Percentiles rank a stretch among this genome's conserved stretches.
phyloP scores from a whole-genome alignment of 495 filamentous ascomycete species.

The Xylona heveae region DNA sequence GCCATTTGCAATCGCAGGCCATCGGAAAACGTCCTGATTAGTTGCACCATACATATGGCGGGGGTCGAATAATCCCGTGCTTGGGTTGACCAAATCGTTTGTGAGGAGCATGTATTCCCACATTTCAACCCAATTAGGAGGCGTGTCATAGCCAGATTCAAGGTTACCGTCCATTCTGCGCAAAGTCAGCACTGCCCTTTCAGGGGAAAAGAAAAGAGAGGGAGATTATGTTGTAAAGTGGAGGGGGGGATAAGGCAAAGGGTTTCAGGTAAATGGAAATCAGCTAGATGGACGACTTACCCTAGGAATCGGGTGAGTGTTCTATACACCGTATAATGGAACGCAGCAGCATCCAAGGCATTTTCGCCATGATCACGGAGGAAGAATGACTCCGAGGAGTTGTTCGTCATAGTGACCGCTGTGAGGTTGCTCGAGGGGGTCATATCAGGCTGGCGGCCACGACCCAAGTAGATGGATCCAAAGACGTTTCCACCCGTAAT shows the following conservation, averaged over 20 bases:
- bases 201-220: not conserved
- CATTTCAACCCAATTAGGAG: slow-evolving; percentile 35
- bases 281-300: not conserved
- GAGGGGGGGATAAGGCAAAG: no score
- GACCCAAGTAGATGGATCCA: slow-evolving; percentile 43
- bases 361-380: slow-evolving; percentile 32
- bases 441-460: slow-evolving; percentile 36
- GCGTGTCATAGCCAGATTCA: slow-evolving; percentile 35
- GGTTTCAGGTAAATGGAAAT: no score
- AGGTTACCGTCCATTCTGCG: slow-evolving; percentile 32
- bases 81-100: slow-evolving; percentile 44
- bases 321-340: slow-evolving; percentile 54
- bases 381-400: slow-evolving; percentile 24
- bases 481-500: slow-evolving; percentile 42
- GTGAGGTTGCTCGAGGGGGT: slow-evolving; percentile 23
- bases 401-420: slow-evolving; percentile 24
- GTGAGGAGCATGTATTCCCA: slow-evolving; percentile 40
- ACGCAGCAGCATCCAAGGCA: slow-evolving; percentile 44
- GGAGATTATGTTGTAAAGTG: no score
- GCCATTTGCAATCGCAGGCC: slow-evolving; percentile 44
- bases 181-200: not conserved
- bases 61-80: slow-evolving; percentile 46
- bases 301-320: slow-evolving; percentile 44
- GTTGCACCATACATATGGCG: slow-evolving; percentile 49
- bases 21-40: slow-evolving; percentile 59